Base-by-base conservation (phyloP, 2,329 filamentous ascomycete species). In the Monosporascus sp. region DNA sequence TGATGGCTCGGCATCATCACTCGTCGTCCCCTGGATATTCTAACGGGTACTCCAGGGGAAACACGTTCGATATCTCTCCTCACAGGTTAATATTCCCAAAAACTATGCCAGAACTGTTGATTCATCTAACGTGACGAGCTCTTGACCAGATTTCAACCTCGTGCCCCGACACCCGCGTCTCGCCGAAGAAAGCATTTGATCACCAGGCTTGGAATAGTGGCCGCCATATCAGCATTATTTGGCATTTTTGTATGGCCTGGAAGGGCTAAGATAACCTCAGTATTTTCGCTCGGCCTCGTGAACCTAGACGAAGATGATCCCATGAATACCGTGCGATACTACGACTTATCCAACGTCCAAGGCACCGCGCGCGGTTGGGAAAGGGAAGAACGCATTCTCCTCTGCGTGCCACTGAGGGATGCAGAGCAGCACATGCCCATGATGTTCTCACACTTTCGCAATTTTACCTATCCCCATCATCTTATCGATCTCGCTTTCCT, bases 381-480 rank as follows among this genome's bases (percentile, higher is more conserved):
- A 72, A 82, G 91, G 55, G 94, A 96, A 70, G 94, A 99, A 74
- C 85, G 94, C 59, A 96, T 99, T 61, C 79, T 99, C 35, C 82
- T 99, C 54, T 97, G 94, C 71, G 94, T 96, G 17, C 94, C 94
- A 45, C 81, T 99, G 52, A 85, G 94, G 71, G 95, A 99, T 71
- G 94, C 94, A 46, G 86, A 95, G 66, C 81, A 89, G 26, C 94
- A 99, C 78, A 75, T 99, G 48, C 84, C 87, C 57, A 97, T 99
- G 93, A 97, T 99, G 81, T 99, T 99, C 74, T 88, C 88, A n/a
- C 95, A 99, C 69, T 79, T 99, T 54, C 86, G 86, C 62, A 99
- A 99, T 73, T 87, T 99, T 61, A 99, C 94, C 18, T 99, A 99
- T 67, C 94, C 94, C 0, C 94, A 99, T 70, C 88, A 96, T 68